These are phyloP conservation scores for Leccinum rimulosum DNA, from an alignment of 768 basidiomycete genomes.

Conservation along the genomic window DNA sequence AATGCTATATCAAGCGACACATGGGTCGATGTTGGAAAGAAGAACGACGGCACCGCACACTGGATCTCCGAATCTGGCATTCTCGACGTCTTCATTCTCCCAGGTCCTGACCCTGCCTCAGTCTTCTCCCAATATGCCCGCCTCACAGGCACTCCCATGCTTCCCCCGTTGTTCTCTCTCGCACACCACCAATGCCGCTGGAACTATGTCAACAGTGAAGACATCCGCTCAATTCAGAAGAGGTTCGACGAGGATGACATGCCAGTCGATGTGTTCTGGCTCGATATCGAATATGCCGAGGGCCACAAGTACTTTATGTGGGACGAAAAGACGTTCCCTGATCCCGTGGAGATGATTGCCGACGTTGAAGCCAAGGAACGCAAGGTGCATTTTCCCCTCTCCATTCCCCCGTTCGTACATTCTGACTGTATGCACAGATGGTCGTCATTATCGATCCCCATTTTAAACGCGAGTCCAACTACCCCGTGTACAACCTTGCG, in stretches of 20 bases:
- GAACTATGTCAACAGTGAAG: conserved; percentile 93
- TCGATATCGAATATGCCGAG: conserved; percentile 93
- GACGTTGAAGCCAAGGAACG: conserved; percentile 82
- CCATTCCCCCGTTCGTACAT: neutral
- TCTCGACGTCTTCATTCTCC: conserved; percentile 96
- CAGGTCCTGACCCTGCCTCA: conserved; percentile 81
- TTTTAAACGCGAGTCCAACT: conserved; percentile 75
- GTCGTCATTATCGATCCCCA: conserved; percentile 98
- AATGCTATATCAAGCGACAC: conserved; percentile 88
- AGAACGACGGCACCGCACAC: conserved; percentile 66
- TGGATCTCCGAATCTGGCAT: conserved; percentile 99
- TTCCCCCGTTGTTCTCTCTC: conserved; percentile 90
- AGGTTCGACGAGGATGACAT: conserved; percentile 94
- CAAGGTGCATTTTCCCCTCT: conserved; percentile 53
- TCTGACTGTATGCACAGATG: conserved; percentile 56
- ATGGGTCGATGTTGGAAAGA: conserved; percentile 85
- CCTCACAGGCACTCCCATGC: conserved; percentile 79
- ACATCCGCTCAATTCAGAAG: conserved; percentile 79
- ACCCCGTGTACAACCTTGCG: conserved; percentile 84
- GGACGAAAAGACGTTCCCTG: conserved; percentile 89
- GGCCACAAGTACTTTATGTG: conserved; percentile 98
- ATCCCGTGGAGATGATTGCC: conserved; percentile 90
- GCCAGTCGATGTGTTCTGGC: conserved; percentile 95
- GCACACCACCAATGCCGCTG: conserved; percentile 98
- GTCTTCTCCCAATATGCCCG: conserved; percentile 83